phyloP scores from a whole-genome alignment of 169 alveolate genomes.

The Eimeria tenella region DNA sequence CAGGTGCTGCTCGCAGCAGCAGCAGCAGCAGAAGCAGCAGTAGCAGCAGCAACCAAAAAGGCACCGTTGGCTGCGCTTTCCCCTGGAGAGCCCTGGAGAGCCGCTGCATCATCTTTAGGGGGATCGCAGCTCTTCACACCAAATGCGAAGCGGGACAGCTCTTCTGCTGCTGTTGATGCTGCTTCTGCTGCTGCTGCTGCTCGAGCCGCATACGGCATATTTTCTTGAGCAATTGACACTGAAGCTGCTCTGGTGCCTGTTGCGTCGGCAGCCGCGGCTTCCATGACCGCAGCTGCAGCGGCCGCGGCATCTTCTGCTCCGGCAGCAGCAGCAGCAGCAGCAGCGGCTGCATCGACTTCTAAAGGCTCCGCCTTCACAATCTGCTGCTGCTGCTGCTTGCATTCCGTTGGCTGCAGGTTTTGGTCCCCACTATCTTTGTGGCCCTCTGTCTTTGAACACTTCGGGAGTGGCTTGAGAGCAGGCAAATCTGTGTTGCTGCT shows the following conservation, averaged over 20 bases:
- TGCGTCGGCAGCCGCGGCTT: background rate
- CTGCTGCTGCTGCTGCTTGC: conserved; percentile 56
- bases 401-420: background rate
- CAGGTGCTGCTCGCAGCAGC: background rate
- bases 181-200: conserved; percentile 28
- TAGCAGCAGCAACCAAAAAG: background rate
- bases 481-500: background rate
- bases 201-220: background rate
- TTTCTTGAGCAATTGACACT: background rate
- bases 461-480: background rate
- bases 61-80: too few species aligned
- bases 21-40: background rate
- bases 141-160: background rate
- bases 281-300: background rate
- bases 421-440: background rate
- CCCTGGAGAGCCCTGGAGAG: background rate
- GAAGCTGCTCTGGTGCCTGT: background rate
- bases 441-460: background rate
- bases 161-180: conserved; percentile 29
- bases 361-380: background rate
- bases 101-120: background rate
- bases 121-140: background rate
- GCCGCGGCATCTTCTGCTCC: background rate
- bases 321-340: background rate
- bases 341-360: too few species aligned